Evolutionary conservation across 331 rosid species (phyloP).

Genomic region (Phaseolus coccineus): DNA sequence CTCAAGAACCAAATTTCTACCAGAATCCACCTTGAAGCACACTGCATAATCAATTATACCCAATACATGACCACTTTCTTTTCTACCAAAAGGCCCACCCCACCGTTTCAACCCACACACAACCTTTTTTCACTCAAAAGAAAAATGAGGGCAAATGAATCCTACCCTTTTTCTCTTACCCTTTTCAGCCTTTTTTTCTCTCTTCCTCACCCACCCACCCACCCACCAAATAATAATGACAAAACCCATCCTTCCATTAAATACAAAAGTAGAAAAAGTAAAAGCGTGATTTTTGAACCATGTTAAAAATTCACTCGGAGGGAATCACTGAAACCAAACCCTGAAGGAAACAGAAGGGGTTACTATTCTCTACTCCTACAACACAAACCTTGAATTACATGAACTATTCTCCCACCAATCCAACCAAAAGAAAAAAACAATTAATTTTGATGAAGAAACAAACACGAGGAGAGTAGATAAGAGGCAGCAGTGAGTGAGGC

Average conservation of each 20-base stretch:
- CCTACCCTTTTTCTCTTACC: background rate
- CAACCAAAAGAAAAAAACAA: conserved; percentile 25
- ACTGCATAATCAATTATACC: conserved; percentile 20
- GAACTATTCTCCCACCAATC: conserved; percentile 38
- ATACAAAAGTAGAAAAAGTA: conserved; percentile 38
- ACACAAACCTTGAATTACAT: conserved; percentile 15
- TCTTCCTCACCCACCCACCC: background rate
- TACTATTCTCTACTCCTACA: conserved; percentile 7
- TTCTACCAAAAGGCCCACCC: conserved; percentile 36
- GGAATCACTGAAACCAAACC: conserved; percentile 19
- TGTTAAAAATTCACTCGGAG: conserved; percentile 30
- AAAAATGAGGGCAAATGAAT: conserved; percentile 38
- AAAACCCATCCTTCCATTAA: conserved; percentile 41
- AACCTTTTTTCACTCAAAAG: background rate
- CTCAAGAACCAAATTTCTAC: conserved; percentile 34
- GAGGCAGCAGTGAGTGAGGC: background rate
- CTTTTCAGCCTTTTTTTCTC: conserved; percentile 1
- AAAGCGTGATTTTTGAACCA: conserved; percentile 36
- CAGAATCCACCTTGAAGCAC: conserved; percentile 27
- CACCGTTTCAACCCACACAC: background rate
- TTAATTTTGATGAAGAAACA: background rate
- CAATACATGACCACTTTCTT: conserved; percentile 32
- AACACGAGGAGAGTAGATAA: background rate
- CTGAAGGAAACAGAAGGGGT: conserved; percentile 20
- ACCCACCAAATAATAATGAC: conserved; percentile 42